These are phyloP conservation scores for Acidomyces sp. DNA, from an alignment of 495 filamentous ascomycete species.

Conservation along the genomic window DNA sequence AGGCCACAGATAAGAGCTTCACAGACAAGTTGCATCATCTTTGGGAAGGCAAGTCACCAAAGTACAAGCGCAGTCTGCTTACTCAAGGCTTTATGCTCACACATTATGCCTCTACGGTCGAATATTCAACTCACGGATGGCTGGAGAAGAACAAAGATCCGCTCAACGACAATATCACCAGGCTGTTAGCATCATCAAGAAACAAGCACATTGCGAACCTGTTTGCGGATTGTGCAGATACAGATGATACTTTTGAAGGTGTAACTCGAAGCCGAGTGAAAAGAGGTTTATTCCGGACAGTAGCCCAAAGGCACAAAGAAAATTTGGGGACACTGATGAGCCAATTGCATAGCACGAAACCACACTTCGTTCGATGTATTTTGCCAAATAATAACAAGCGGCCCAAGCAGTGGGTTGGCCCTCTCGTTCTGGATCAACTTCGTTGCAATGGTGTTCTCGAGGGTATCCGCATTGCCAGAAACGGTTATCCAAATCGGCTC, in stretches of 20 bases:
- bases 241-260: constrained; percentile 48
- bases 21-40: constrained; percentile 93
- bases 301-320: constrained; percentile 95
- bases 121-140: constrained; percentile 92
- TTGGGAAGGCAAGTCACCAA: constrained; percentile 90
- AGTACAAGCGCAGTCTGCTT: constrained; percentile 79
- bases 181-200: constrained; percentile 66
- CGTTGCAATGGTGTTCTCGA: constrained; percentile 98
- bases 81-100: constrained; percentile 94
- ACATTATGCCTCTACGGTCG: constrained; percentile 95
- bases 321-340: constrained; percentile 88
- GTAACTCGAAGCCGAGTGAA: constrained; percentile 73
- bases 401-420: constrained; percentile 81
- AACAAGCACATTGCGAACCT: constrained; percentile 73
- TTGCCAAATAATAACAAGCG: constrained; percentile 96
- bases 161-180: constrained; percentile 89
- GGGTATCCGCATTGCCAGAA: constrained; percentile 92
- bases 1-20: constrained; percentile 91
- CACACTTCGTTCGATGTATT: constrained; percentile 97
- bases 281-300: constrained; percentile 93
- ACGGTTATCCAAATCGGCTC: constrained; percentile 93
- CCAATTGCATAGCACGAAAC: constrained; percentile 91
- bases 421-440: constrained; percentile 85
- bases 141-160: constrained; percentile 99
- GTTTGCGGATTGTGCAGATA: constrained; percentile 75